Evolutionary conservation across 192 early-diverging fungal species (phyloP), one percentile per base, ranked within the genome.

Genomic region (Podila clonocystis): DNA sequence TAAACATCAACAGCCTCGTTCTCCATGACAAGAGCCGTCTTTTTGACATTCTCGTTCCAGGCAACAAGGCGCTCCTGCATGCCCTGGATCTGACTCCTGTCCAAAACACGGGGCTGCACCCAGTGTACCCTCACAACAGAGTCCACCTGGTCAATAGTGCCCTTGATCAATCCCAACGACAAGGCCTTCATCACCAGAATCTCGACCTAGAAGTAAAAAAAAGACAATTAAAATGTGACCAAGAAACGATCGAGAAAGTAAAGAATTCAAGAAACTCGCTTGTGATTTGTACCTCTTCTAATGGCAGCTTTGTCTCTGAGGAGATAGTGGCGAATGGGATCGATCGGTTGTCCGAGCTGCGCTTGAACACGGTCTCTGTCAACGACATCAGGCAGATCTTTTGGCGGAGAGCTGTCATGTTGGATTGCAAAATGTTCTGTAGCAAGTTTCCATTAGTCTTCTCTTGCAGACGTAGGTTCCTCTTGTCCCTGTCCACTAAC

Each of bases 321-420:
- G 97, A 93, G 74, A 99, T 94, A 5, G 83, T 88, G 6, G 72
- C 72, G 84, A 99, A 99, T 7, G 94, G 83, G 61, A 98, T 92
- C 1, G 85, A 84, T 20, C 96, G 86, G 75, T 91, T 84, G 74
- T 95, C 89, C 62, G 93, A 88, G 75, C 83, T 85, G 41, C 95
- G 91, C 84, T 91, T 91, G 84, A 99, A 99, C 58, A 99, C 92
- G 5, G 91, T 88, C 82, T 99, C 98, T 67, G 99, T 95, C 52
- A 99, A 87, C 0, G 98, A 94, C 96, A 98, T 98, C 67, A 99
- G 87, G 50, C 97, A 93, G 60, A 99, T 95, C 88, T 99, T 99
- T 87, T 97, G 95, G 65, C 92, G 91, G 59, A 99, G 82, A 71
- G 95, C 91, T 17, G 89, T 83, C 15, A 93, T 78, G 66, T 91